Conservation (phyloP, 192 early-diverging fungal genomes). For the Neocallimastix lanati region DNA sequence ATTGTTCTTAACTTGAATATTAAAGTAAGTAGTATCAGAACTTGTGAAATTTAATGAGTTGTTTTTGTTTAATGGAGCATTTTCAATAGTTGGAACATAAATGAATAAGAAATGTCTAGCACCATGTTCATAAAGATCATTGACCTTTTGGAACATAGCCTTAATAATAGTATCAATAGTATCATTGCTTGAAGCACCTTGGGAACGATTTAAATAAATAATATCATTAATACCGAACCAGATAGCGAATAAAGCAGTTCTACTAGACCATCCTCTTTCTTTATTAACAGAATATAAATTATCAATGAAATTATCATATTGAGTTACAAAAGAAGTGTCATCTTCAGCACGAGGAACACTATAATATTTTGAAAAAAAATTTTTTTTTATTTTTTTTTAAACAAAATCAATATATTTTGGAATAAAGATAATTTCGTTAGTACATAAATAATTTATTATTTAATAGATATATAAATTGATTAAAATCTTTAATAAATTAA, state of each 20-base stretch:
- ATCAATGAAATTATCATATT: neutral
- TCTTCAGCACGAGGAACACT: neutral
- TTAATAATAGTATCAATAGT: neutral
- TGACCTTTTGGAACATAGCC: neutral
- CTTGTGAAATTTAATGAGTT: neutral
- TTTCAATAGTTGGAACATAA: neutral
- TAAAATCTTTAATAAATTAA: no score
- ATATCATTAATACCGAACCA: neutral
- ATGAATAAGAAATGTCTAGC: neutral
- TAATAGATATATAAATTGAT: no score
- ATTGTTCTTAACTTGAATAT: neutral
- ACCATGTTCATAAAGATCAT: neutral
- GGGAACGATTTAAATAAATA: neutral
- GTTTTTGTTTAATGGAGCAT: neutral
- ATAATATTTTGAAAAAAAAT: no score
- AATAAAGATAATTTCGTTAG: no score
- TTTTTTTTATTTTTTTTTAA: no score
- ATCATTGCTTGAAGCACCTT: neutral
- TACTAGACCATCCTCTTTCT: neutral
- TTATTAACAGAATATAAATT: neutral
- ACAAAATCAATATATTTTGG: no score
- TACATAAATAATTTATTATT: no score
- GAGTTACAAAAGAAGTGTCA: neutral
- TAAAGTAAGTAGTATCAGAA: neutral
- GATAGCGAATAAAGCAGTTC: neutral